Evolutionary conservation across 305 asterid species (phyloP).

Genomic region (Andrographis paniculata): DNA sequence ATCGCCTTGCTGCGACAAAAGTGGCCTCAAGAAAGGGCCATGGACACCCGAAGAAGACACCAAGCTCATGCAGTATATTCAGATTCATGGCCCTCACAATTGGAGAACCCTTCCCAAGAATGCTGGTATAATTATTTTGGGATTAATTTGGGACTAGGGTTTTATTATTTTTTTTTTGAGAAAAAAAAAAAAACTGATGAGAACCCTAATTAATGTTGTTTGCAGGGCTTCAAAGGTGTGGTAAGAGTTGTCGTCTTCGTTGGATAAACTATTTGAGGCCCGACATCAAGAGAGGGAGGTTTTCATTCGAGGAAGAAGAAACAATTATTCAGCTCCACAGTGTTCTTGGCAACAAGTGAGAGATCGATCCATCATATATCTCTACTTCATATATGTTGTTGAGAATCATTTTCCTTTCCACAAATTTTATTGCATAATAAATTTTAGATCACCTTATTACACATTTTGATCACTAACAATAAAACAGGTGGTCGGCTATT

Average conservation of each 20-base stretch:
- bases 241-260: constrained; percentile 65
- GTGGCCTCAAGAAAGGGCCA: constrained; percentile 60
- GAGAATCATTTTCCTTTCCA: too few species aligned
- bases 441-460: neutral
- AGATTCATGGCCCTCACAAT: constrained; percentile 48
- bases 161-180: neutral
- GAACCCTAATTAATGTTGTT: neutral
- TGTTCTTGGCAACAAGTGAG: constrained; percentile 64
- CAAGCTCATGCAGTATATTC: constrained; percentile 41
- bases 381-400: too few species aligned
- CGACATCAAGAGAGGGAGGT: constrained; percentile 58
- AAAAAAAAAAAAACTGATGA: too few species aligned
- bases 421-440: too few species aligned
- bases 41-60: constrained; percentile 66
- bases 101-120: constrained; percentile 59
- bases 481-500: constrained; percentile 43
- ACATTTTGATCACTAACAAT: too few species aligned
- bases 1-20: constrained; percentile 60
- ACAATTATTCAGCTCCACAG: constrained; percentile 58
- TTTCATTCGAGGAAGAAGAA: constrained; percentile 65
- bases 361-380: too few species aligned
- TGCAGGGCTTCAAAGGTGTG: constrained; percentile 63
- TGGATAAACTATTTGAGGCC: constrained; percentile 65
- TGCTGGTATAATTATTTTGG: constrained; percentile 41
- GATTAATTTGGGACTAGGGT: too few species aligned